Evolutionary conservation across 805 yeast species (phyloP).

Genomic region (Saturnispora ahearnii): DNA sequence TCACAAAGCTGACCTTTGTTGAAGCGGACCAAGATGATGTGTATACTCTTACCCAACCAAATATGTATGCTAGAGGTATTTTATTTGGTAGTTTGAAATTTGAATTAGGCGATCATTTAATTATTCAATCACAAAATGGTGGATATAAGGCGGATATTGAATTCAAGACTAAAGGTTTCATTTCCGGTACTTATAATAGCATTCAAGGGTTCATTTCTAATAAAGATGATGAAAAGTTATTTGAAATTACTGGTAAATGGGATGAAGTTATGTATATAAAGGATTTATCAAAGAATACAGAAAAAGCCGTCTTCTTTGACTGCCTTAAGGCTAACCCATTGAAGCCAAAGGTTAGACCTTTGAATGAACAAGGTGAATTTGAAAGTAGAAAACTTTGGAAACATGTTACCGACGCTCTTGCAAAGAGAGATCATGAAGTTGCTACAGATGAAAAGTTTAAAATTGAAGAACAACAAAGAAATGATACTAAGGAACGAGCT

Average conservation of each 20-base stretch:
- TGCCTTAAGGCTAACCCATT: conserved; percentile 44
- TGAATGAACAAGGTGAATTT: conserved; percentile 66
- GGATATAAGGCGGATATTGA: conserved; percentile 67
- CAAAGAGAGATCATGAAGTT: conserved; percentile 60
- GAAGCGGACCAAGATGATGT: conserved; percentile 78
- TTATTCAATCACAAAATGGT: conserved; percentile 52
- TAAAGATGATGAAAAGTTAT: conserved; percentile 48
- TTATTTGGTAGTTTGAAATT: conserved; percentile 82
- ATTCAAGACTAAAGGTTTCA: conserved; percentile 90
- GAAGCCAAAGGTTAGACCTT: conserved; percentile 66
- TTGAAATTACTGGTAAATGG: conserved; percentile 83
- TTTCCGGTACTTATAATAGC: conserved; percentile 85
- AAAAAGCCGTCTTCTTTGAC: conserved; percentile 46
- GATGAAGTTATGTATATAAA: conserved; percentile 72
- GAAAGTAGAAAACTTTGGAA: conserved; percentile 85
- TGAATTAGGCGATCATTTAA: conserved; percentile 88
- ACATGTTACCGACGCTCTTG: conserved; percentile 73
- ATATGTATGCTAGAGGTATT: conserved; percentile 89
- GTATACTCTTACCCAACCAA: conserved; percentile 88
- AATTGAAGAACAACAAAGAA: conserved; percentile 84
- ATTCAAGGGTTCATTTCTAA: conserved; percentile 57
- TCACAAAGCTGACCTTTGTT: conserved; percentile 59
- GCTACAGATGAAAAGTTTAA: conserved; percentile 86
- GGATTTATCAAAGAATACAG: conserved; percentile 34
- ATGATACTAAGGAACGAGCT: conserved; percentile 56